Base-by-base conservation (phyloP, 2,329 filamentous ascomycete species). In the Madurella mycetomatis region DNA sequence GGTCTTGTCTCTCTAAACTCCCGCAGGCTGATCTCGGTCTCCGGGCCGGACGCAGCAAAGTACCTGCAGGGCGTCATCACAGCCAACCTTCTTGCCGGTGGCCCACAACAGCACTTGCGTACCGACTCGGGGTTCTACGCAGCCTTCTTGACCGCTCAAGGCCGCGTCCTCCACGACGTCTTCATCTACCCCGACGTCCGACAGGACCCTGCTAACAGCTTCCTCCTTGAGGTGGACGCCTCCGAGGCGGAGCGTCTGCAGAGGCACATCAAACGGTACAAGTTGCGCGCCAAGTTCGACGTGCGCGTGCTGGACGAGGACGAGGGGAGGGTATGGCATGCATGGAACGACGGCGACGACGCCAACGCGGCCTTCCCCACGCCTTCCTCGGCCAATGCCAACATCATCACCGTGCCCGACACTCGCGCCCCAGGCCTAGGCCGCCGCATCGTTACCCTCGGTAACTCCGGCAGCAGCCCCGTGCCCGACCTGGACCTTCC, bases 51-150 rank as follows among this genome's bases (percentile, higher is more conserved):
- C 65, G 85, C 90, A 32, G 80, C 87, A 45, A 86, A 87, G 62
- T 97, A 92, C 71, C 81, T 99, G 2, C 91, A 97, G 69, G 92
- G 92, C 51, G 82, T 95, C 53, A 82, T 94, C 60, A 96, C 92
- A 1, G 82, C 86, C 59, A 87, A 85, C 59, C 80, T 90, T 59
- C 51, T 47, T 37, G 43, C 53, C 58, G 25, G 60, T 73, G 55
- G 66, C 71, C 57, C 57, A 65, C 59, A 41, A 60, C 65, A 50
- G 47, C 47, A 42, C 40, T 41, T 65, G 62, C 51, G 65, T 57
- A 50, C 56, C 53, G 50, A 44, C 47, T n/a, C 74, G 0, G 86
- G 84, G 4, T 85, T 87, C 69, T 97, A 95, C 71, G 80, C 87
- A 7, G 90, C 85, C 0, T 96, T 99, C 65, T 77, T 99, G 41